Conservation (phyloP, 306 rosid genomes). For the Oxytropis ochrocephala region DNA sequence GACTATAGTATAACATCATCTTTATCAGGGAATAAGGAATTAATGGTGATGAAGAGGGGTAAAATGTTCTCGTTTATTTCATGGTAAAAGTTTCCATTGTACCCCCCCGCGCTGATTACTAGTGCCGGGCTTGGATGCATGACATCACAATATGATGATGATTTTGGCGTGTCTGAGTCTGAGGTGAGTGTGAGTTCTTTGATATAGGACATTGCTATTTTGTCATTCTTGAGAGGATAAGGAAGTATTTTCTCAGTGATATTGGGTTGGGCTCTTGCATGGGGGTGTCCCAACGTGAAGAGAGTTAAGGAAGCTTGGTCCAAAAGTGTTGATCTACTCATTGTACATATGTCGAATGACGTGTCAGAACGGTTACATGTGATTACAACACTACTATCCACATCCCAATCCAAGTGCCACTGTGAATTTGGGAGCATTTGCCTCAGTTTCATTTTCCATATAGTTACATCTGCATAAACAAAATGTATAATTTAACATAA, state of each 20-base stretch:
- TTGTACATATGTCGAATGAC: constrained; percentile 38
- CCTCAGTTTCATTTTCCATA: neutral
- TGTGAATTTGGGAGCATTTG: neutral
- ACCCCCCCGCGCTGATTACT: constrained; percentile 45
- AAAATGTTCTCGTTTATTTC: constrained; percentile 49
- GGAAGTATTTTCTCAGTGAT: constrained; percentile 23
- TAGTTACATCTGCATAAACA: constrained; percentile 4
- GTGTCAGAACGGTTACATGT: constrained; percentile 29
- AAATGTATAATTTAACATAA: neutral
- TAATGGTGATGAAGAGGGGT: constrained; percentile 50
- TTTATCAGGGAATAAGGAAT: constrained; percentile 15
- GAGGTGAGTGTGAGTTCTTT: constrained; percentile 29
- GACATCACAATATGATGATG: constrained; percentile 9
- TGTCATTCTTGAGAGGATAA: constrained; percentile 41
- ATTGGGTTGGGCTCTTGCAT: neutral
- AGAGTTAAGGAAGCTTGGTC: constrained; percentile 27
- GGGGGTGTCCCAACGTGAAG: neutral
- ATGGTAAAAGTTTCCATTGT: constrained; percentile 47
- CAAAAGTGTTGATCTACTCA: constrained; percentile 29
- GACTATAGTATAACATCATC: constrained; percentile 35
- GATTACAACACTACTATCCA: neutral
- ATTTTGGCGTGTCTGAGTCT: constrained; percentile 24
- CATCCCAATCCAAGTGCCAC: neutral
- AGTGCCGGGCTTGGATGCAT: constrained; percentile 42
- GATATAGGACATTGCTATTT: constrained; percentile 17